These are phyloP conservation scores for Talaromyces verruculosus DNA, from an alignment of 2,329 filamentous ascomycete genomes.

Conservation along the genomic window DNA sequence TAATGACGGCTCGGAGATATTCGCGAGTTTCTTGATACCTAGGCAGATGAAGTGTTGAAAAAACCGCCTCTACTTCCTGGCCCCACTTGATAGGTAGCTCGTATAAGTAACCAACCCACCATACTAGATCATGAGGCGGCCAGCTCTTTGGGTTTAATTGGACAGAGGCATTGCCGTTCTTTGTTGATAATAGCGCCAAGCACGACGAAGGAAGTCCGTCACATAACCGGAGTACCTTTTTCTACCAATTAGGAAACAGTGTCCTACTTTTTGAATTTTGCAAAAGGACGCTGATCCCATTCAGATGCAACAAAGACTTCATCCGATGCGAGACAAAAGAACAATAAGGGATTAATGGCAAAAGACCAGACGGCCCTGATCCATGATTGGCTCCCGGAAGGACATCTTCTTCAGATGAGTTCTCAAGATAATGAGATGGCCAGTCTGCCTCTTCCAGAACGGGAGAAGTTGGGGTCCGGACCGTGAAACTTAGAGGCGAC, in stretches of 20 bases:
- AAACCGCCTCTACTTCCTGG: neutral
- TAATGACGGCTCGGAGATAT: neutral
- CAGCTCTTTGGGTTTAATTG: neutral
- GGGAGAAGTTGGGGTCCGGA: neutral
- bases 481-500: neutral
- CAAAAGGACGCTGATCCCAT: neutral
- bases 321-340: neutral
- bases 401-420: neutral
- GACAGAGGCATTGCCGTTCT: neutral
- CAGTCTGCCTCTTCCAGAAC: neutral
- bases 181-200: neutral
- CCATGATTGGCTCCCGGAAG: neutral
- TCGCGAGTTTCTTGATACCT: neutral
- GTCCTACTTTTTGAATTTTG: neutral
- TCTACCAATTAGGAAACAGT: neutral
- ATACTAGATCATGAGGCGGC: neutral
- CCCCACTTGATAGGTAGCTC: neutral
- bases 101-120: neutral
- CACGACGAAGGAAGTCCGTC: neutral
- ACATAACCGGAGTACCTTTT: neutral
- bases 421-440: neutral
- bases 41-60: neutral
- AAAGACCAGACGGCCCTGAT: neutral
- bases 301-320: neutral
- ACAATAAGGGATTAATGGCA: neutral